Evolutionary conservation across 2,329 filamentous ascomycete species (phyloP).

Genomic region (Trichoderma endophyticum): DNA sequence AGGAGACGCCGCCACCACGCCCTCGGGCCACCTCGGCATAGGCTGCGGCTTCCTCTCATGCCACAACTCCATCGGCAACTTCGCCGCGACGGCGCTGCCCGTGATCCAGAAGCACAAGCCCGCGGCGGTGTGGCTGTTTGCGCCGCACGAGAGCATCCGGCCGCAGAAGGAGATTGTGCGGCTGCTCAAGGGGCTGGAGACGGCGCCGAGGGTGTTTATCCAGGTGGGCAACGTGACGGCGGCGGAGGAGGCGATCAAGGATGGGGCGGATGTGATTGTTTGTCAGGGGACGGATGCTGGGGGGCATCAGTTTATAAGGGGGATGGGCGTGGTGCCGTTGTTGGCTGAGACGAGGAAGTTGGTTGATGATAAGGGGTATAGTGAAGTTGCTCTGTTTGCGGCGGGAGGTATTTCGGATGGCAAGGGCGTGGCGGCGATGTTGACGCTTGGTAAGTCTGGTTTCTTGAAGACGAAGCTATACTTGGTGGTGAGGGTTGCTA

Average conservation of each 20-base stretch:
- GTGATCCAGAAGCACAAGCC: slow-evolving; percentile 52
- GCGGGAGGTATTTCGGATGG: slow-evolving; percentile 60
- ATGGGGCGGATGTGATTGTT: slow-evolving; percentile 56
- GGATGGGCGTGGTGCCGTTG: slow-evolving; percentile 53
- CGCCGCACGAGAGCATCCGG: slow-evolving; percentile 46
- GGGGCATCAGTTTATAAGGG: slow-evolving; percentile 57
- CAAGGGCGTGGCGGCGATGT: slow-evolving; percentile 52
- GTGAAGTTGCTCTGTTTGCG: slow-evolving; percentile 45
- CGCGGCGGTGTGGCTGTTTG: slow-evolving; percentile 65
- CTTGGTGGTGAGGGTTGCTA: neutral
- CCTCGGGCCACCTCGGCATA: slow-evolving; percentile 44
- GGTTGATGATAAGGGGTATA: slow-evolving; percentile 37
- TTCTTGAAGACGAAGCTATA: neutral
- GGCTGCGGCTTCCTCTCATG: slow-evolving; percentile 58
- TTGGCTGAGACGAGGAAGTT: slow-evolving; percentile 55
- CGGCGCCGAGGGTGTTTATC: slow-evolving; percentile 51
- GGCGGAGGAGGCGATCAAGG: slow-evolving; percentile 46
- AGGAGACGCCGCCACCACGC: slow-evolving; percentile 19
- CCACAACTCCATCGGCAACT: slow-evolving; percentile 36
- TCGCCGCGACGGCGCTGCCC: slow-evolving; percentile 44
- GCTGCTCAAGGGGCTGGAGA: slow-evolving; percentile 29
- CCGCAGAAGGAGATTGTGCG: slow-evolving; percentile 38
- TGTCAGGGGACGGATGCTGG: slow-evolving; percentile 63
- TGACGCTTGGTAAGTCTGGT: slow-evolving; percentile 47
- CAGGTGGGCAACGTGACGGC: slow-evolving; percentile 60